Evolutionary conservation across 2,329 filamentous ascomycete genomes (phyloP).

Genomic region (Bisporella sp.): DNA sequence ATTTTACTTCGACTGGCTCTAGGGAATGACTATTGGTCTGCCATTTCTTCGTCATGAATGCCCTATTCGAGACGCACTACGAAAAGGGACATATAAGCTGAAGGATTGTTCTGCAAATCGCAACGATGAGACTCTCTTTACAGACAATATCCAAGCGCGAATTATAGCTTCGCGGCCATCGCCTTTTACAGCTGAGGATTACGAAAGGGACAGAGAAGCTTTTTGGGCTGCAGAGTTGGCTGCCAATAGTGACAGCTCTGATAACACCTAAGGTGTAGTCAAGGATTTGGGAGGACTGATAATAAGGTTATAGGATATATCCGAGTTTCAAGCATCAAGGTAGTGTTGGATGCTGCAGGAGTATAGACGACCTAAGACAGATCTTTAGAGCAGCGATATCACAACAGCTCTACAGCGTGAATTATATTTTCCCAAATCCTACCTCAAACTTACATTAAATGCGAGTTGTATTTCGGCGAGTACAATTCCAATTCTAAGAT

Average conservation of each 20-base stretch:
- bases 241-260: background rate
- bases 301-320: too few species aligned
- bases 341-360: too few species aligned
- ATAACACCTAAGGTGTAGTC: background rate
- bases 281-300: background rate
- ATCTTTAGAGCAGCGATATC: too few species aligned
- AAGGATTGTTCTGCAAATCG: constrained; percentile 6
- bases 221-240: background rate
- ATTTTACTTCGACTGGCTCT: constrained; percentile 8
- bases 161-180: background rate
- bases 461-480: too few species aligned
- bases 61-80: constrained; percentile 5
- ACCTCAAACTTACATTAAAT: too few species aligned
- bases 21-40: constrained; percentile 6
- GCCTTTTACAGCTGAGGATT: background rate
- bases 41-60: constrained; percentile 8
- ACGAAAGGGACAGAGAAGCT: background rate
- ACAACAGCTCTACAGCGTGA: too few species aligned
- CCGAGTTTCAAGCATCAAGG: too few species aligned
- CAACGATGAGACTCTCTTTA: constrained; percentile 47
- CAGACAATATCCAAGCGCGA: constrained; percentile 31
- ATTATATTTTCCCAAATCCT: too few species aligned
- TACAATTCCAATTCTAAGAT: too few species aligned
- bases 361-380: too few species aligned
- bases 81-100: constrained; percentile 5